Evolutionary conservation across 2,329 filamentous ascomycete genomes (phyloP).

Genomic region (Penicillium brevicompactum): DNA sequence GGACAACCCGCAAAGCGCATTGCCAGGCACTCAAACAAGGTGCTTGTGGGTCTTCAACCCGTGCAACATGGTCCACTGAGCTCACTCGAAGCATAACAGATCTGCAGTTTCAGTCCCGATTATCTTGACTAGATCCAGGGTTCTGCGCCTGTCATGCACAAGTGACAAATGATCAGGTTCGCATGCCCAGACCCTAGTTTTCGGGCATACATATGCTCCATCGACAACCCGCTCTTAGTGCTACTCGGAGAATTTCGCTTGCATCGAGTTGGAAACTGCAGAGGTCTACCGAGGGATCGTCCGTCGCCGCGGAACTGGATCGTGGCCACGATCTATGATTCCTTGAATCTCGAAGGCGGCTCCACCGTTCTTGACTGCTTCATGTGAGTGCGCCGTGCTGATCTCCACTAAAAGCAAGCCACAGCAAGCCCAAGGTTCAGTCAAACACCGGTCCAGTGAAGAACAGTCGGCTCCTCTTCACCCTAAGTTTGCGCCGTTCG

Average conservation of each 20-base stretch:
- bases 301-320: constrained; percentile 3
- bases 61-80: constrained; percentile 9
- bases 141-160: constrained; percentile 15
- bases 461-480: neutral
- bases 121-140: constrained; percentile 6
- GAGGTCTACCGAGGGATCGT: constrained; percentile 12
- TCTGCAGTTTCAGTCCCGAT: constrained; percentile 22
- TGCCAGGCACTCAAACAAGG: neutral
- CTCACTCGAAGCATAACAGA: constrained; percentile 10
- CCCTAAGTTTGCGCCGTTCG: constrained; percentile 18
- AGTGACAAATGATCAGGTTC: neutral
- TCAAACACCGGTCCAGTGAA: constrained; percentile 6
- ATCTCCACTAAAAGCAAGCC: constrained; percentile 15
- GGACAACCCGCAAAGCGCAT: constrained; percentile 4
- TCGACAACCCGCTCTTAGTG: neutral
- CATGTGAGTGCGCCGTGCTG: constrained; percentile 16
- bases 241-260: constrained; percentile 11
- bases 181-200: neutral
- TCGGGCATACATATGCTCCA: neutral
- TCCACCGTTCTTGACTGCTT: constrained; percentile 24
- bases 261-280: neutral
- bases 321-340: constrained; percentile 18
- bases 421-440: constrained; percentile 5
- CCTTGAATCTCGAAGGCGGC: constrained; percentile 3
- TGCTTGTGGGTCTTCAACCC: constrained; percentile 16